Evolutionary conservation across 495 filamentous ascomycete species (phyloP).

Genomic region (Lepidopterella palustris): DNA sequence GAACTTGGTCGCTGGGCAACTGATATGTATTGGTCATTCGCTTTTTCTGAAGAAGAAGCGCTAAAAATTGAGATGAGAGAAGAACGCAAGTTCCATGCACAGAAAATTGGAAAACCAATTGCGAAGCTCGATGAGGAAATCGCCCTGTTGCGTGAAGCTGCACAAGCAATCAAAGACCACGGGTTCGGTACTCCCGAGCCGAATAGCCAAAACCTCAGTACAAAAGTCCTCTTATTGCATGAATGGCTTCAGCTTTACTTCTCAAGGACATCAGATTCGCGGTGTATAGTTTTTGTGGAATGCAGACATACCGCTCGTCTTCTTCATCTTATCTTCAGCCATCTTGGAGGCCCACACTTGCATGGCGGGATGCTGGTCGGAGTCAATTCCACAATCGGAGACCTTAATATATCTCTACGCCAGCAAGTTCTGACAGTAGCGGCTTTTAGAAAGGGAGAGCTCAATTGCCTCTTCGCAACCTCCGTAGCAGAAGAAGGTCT

Average conservation of each 20-base stretch:
- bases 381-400: conserved; percentile 41
- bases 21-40: conserved; percentile 72
- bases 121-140: conserved; percentile 46
- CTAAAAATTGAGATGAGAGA: conserved; percentile 55
- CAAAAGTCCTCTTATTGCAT: conserved; percentile 63
- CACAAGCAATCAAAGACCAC: conserved; percentile 49
- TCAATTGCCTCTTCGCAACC: conserved; percentile 87
- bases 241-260: conserved; percentile 54
- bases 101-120: conserved; percentile 29
- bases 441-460: conserved; percentile 68
- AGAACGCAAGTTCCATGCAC: conserved; percentile 40
- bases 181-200: conserved; percentile 40
- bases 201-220: conserved; percentile 49
- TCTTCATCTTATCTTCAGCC: conserved; percentile 57
- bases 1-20: conserved; percentile 81
- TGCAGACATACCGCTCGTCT: conserved; percentile 70
- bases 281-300: conserved; percentile 86
- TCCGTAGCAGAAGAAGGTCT: conserved; percentile 93
- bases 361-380: conserved; percentile 64
- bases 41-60: conserved; percentile 58
- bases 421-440: conserved; percentile 70
- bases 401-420: conserved; percentile 58
- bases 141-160: conserved; percentile 53
- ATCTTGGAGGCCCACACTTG: conserved; percentile 52
- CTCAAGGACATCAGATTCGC: conserved; percentile 46